A percentile compares a stretch with the other conserved stretches of the same genome.
Evolutionary conservation across 2,329 filamentous ascomycete genomes (phyloP).

Genomic region (Fusarium buharicum): DNA sequence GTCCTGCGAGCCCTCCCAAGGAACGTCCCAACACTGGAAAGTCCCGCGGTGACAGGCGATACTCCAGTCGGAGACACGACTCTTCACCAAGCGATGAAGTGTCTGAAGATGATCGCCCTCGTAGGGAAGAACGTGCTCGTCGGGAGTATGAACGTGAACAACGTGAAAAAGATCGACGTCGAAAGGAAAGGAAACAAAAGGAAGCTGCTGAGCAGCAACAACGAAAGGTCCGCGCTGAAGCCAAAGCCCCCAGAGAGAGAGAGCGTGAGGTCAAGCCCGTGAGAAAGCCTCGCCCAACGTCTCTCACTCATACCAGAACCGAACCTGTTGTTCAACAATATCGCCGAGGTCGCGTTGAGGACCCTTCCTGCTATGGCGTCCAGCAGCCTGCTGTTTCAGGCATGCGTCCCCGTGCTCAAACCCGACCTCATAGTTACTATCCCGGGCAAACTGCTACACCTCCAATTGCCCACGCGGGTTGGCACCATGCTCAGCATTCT

Average conservation of each 20-base stretch:
- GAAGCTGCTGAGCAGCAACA: constrained; percentile 42
- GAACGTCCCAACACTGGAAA: constrained; percentile 64
- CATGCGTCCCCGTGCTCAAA: constrained; percentile 49
- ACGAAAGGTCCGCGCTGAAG: constrained; percentile 41
- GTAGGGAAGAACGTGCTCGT: constrained; percentile 45
- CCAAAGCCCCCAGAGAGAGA: constrained; percentile 42
- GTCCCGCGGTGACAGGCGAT: constrained; percentile 56
- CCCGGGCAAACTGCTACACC: constrained; percentile 46
- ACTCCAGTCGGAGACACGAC: constrained; percentile 50
- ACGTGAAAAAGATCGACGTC: constrained; percentile 47
- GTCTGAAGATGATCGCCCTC: constrained; percentile 58
- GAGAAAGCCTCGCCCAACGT: constrained; percentile 46
- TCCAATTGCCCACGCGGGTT: constrained; percentile 44
- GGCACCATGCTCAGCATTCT: constrained; percentile 42
- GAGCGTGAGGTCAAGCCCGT: constrained; percentile 45
- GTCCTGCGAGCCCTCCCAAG: constrained; percentile 55
- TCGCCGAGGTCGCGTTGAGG: constrained; percentile 49
- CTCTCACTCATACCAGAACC: constrained; percentile 48
- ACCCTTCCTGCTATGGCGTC: constrained; percentile 51
- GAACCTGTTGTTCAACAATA: constrained; percentile 50
- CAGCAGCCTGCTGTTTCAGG: constrained; percentile 49
- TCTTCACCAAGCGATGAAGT: constrained; percentile 50
- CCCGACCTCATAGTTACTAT: constrained; percentile 52
- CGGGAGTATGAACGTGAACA: constrained; percentile 46
- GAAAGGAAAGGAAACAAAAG: constrained; percentile 42